Base-by-base conservation (phyloP, 495 filamentous ascomycete genomes). In the Aspergillus cavernicola region DNA sequence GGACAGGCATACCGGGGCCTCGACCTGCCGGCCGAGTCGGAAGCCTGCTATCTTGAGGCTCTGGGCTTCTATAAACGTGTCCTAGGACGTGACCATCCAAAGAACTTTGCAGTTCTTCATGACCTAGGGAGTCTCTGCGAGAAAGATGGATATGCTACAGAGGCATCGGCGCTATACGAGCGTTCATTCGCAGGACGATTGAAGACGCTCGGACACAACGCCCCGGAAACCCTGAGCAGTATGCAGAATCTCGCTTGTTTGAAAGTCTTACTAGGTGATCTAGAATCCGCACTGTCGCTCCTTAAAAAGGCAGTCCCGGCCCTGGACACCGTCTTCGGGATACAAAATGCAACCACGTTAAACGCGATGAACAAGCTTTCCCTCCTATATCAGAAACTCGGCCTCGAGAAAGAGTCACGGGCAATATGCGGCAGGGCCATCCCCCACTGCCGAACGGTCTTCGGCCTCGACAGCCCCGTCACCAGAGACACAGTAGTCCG, bases 181-280 rank as follows among this genome's bases (percentile, higher is more conserved):
- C 59, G 66, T 15, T 66, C 64, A 33, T 63, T 61, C 28, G 66
- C 66, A 35, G 66, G 66, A 23, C 57, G 63, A 53, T 19, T 66
- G 26, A 64, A 62, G 44, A 66, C 56, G 0, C 57, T 66, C 9
- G 66, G 66, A 8, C 59, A 62, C 28, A 66, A 66, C 39, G 61
- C 64, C 6, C 66, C 66, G 13, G 63, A 68, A 12, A 68, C 66
- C 1, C 50, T 68, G 19, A 60, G 47, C 35, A 64, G 61, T 44
- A 68, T 68, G 66, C 63, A 66, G 44, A 58, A 65, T 29, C 56
- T 68, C 41, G 66, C 66, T 18, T 59, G 52, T 33, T 51, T 68
- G 9, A 66, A 66, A 33, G 55, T 61, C 12, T 47, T 48, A 4
- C 37, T 68, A 1, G 66, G 66, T 12, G 66, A 68, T 37, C 50